Conservation (phyloP, 768 basidiomycete species). For the Tephrocybe sp. region DNA sequence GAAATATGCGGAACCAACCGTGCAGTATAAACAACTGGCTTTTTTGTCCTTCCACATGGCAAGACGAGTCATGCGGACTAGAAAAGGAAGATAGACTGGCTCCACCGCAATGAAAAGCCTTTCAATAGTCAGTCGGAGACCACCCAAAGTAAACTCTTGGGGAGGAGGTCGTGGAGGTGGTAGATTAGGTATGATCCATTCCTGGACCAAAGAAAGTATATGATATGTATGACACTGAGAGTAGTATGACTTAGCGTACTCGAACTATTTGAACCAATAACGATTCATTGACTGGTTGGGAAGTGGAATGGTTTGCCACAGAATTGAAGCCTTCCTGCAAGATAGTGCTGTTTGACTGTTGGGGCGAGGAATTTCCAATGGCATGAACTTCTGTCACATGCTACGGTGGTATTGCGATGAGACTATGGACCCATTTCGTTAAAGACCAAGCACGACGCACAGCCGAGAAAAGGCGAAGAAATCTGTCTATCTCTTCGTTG, state of each 20-base stretch:
- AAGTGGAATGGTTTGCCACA: not conserved
- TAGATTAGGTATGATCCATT: constrained; percentile 44
- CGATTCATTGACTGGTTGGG: not conserved
- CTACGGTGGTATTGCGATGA: constrained; percentile 27
- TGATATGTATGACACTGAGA: too few relatives aligned
- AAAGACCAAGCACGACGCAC: too few relatives aligned
- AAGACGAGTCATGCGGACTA: constrained; percentile 35
- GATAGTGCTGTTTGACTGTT: not conserved
- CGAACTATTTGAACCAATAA: constrained; percentile 27
- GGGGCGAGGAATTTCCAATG: constrained; percentile 17
- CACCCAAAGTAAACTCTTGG: constrained; percentile 52
- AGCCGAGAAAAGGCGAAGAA: constrained; percentile 57
- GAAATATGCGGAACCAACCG: constrained; percentile 36
- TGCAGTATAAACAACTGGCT: constrained; percentile 48
- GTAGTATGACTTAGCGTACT: constrained; percentile 13
- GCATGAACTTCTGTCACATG: constrained; percentile 57
- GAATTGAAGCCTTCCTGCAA: not conserved
- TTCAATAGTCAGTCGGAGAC: constrained; percentile 48
- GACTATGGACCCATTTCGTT: too few relatives aligned
- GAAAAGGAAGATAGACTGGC: constrained; percentile 47
- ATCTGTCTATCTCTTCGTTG: constrained; percentile 61
- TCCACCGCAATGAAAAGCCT: constrained; percentile 53
- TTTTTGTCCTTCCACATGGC: constrained; percentile 55
- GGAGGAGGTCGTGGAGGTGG: constrained; percentile 37
- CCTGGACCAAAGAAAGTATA: constrained; percentile 17